Conservation (phyloP, 2,329 filamentous ascomycete species). For the Decorospora gaudefroyi region DNA sequence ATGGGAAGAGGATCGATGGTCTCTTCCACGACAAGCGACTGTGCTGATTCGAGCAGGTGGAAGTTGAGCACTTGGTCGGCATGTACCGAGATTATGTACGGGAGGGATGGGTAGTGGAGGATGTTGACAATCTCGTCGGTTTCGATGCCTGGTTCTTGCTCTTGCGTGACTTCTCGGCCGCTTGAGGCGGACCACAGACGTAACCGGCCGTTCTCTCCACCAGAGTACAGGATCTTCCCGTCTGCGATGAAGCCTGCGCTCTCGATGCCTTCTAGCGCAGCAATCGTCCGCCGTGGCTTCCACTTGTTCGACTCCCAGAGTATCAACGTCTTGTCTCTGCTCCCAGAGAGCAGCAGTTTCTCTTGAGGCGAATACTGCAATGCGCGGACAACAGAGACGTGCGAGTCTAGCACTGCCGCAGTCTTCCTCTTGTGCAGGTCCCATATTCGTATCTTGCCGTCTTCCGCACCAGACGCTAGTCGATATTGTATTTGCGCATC, state of each 20-base stretch:
- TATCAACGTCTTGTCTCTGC: constrained; percentile 91
- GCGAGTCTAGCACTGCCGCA: constrained; percentile 79
- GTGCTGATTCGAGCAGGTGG: constrained; percentile 61
- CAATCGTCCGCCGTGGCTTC: constrained; percentile 79
- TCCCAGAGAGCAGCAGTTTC: constrained; percentile 77
- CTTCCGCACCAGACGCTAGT: constrained; percentile 88
- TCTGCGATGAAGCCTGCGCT: constrained; percentile 76
- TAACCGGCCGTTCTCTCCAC: constrained; percentile 79
- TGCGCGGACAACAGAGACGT: constrained; percentile 91
- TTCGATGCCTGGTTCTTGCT: constrained; percentile 66
- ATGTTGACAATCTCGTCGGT: constrained; percentile 72
- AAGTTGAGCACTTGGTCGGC: constrained; percentile 86
- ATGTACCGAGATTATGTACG: constrained; percentile 79
- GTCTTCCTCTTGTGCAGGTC: constrained; percentile 82
- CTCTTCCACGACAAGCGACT: constrained; percentile 47
- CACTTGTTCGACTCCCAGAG: constrained; percentile 88
- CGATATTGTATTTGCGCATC: constrained; percentile 67
- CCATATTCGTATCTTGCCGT: constrained; percentile 90
- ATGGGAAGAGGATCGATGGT: constrained; percentile 62
- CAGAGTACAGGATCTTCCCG: constrained; percentile 77
- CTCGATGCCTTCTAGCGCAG: constrained; percentile 84
- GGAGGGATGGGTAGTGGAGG: constrained; percentile 66
- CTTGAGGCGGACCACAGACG: constrained; percentile 80
- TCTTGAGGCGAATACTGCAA: constrained; percentile 78
- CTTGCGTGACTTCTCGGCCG: constrained; percentile 77